Conservation (phyloP, 371 early-diverging fungal species). For the Rhizopus microsporus region DNA sequence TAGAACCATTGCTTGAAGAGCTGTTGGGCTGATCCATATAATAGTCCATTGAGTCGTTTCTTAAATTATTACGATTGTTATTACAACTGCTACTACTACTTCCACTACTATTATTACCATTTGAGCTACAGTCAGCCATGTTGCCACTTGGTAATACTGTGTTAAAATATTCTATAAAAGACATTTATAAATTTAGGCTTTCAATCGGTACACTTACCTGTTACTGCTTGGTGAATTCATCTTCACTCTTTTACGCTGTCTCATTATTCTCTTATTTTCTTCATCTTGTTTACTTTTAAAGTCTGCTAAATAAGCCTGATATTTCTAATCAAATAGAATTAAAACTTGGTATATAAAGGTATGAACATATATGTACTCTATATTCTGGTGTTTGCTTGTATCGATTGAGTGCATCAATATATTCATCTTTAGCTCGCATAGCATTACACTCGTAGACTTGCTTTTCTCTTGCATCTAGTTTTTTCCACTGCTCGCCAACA, state of each 20-base stretch:
- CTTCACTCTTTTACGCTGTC: constrained; percentile 29
- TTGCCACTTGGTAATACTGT: constrained; percentile 11
- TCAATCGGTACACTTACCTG: background rate
- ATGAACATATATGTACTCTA: constrained; percentile 17
- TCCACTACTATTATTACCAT: constrained; percentile 3
- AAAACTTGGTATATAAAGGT: no score
- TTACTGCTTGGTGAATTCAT: constrained; percentile 20
- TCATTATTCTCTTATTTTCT: constrained; percentile 21
- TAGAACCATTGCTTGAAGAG: constrained; percentile 23
- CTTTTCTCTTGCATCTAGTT: constrained; percentile 27
- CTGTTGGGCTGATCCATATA: constrained; percentile 12
- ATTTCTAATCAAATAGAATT: constrained; percentile 19
- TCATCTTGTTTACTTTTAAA: constrained; percentile 46
- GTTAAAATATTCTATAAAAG: background rate
- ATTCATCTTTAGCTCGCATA: constrained; percentile 42
- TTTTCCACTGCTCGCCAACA: constrained; percentile 56
- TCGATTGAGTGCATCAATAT: constrained; percentile 27
- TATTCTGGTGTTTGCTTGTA: constrained; percentile 45
- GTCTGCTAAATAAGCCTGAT: constrained; percentile 39
- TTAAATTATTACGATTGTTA: background rate
- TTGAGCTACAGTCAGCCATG: constrained; percentile 18
- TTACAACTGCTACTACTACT: background rate
- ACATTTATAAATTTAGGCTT: background rate
- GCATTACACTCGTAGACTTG: constrained; percentile 44
- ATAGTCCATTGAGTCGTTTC: background rate